Conservation (phyloP, 2,329 filamentous ascomycete genomes). For the Cadophora malorum region DNA sequence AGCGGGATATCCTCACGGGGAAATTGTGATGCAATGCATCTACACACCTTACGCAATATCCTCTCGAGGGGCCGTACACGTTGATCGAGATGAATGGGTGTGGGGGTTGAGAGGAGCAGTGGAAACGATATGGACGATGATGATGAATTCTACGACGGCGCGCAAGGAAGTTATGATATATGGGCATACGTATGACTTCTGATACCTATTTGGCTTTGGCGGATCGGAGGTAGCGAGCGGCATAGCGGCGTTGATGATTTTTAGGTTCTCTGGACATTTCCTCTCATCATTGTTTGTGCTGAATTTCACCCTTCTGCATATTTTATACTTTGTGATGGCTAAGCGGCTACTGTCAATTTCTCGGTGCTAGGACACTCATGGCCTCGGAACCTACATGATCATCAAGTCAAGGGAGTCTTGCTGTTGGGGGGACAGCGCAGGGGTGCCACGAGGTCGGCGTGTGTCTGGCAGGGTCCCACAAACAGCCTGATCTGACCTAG, state of each 20-base stretch:
- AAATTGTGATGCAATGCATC: constrained; percentile 46
- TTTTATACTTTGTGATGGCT: background rate
- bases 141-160: background rate
- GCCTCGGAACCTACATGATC: too few relatives aligned
- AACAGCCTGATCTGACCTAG: too few relatives aligned
- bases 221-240: constrained; percentile 8
- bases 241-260: constrained; percentile 3
- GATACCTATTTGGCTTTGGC: constrained; percentile 19
- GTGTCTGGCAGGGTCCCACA: too few relatives aligned
- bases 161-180: constrained; percentile 5
- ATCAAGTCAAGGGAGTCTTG: too few relatives aligned
- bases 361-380: too few relatives aligned
- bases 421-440: too few relatives aligned
- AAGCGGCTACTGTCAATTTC: background rate
- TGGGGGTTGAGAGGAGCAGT: background rate
- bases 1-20: constrained; percentile 59
- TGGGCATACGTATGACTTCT: background rate
- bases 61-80: background rate
- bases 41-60: too few relatives aligned
- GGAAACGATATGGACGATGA: background rate
- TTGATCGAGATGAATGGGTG: background rate
- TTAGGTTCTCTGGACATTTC: background rate
- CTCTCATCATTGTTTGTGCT: too few relatives aligned
- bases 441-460: too few relatives aligned
- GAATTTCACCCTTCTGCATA: too few relatives aligned